Evolutionary conservation across 176 grass and related monocot species (phyloP), one percentile per base, ranked within the genome.

Genomic region (Oryza longistaminata): DNA sequence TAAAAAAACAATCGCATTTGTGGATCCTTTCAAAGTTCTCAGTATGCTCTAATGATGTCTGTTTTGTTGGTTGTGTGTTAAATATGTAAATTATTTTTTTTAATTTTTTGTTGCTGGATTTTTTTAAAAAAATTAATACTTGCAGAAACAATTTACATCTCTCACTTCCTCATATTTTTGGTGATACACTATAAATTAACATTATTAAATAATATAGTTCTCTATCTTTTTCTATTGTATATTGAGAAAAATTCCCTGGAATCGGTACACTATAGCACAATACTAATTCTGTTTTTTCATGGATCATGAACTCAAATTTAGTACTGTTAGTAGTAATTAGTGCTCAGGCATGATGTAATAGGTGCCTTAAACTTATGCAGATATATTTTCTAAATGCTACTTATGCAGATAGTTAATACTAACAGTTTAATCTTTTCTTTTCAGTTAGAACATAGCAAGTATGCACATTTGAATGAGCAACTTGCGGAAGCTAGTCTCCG

Each of bases 401-500:
- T 48, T 65, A 9, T 17, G 19, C 26, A 44, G 42, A 22, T 10
- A 62, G 27, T 26, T 71, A 4, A 74, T 27, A 81, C 65, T 81
- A 61, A 82, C 29, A 86, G 26, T 76, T 50, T 16, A 40, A 4
- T 5, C 22, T 45, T 44, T 76, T 53, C 0, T 82, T 88, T 79
- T 78, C 75, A 99, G 96, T 90, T 99, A 74, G 96, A 94, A 61
- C 85, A 94, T 78, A 90, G 74, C 83, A 94, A 91, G 22, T 83
- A 88, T 89, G 90, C 87, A 83, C 92, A 84, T 90, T 87, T 99
- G 85, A 99, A 88, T 2, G 91, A 99, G 50, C 90, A 94, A 80
- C 90, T 94, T 75, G 81, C 84, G 15, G 93, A 93, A 88, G 87
- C 91, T 78, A 96, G 90, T 85, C 91, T 91, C 58, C 88, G 82